Evolutionary conservation across 495 filamentous ascomycete species (phyloP), one percentile per base, ranked within the genome.

Genomic region (Penicillium chermesinum): DNA sequence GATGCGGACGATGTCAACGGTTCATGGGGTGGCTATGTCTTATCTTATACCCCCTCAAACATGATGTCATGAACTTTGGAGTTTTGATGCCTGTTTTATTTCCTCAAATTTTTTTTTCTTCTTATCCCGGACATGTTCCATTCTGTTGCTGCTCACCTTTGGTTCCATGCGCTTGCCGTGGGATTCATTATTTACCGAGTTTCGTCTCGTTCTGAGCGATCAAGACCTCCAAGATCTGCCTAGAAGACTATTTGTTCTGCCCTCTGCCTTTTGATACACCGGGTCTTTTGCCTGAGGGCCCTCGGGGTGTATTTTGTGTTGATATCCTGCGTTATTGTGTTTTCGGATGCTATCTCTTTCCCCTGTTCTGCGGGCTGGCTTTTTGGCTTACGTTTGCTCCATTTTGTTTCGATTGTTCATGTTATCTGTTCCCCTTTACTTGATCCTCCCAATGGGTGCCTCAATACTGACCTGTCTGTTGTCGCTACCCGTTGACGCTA

Each of bases 1-100:
- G 49, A 54, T 42, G 47, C 48, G 43, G 53, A 56, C 44, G 56
- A 59, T 53, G 32, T 52, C 48, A 27, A 54, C 53, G 52, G 58
- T 44, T 19, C 17, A 20, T 40, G 15, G 40, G 17, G 19, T 30
- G 25, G 15, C 19, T 27, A 46, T 38, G 12, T 38, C 25, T 30
- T 30, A n/a, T n/a, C n/a, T 10, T 10, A 30, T 10, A 46, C 18
- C 14, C 34, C 36, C 34, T 19, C 44, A 46, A 33, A 46, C 44
- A 46, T 38, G 44, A 46, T 46, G 44, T 38, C 44, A 46, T 38
- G 44, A 39, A 47, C 46, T 49, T 47, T 49, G 57, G 59, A 60
- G 57, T 60, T 63, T 37, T 55, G 35, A 34, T 44, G 49, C 20
- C 17, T 12, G 18, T 41, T 33, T 20, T 33, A 16, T 36, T 38